phyloP scores from a whole-genome alignment of 768 basidiomycete genomes.

The Termitomyces titanicus region DNA sequence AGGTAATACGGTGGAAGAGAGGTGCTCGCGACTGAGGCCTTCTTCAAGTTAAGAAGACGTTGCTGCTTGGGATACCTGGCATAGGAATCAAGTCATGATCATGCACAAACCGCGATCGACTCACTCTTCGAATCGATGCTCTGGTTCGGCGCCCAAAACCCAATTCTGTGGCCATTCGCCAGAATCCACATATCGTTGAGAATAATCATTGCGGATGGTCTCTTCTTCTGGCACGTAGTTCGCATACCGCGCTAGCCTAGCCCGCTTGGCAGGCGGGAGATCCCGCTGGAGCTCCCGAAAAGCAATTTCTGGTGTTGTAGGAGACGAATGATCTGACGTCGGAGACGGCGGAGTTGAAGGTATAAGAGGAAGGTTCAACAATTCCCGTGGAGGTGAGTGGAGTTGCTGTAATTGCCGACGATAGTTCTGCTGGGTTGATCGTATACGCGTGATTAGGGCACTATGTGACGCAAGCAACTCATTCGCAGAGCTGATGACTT shows the following conservation, averaged over 20 bases:
- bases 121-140: constrained; percentile 91
- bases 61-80: constrained; percentile 92
- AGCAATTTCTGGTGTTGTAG: constrained; percentile 38
- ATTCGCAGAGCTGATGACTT: constrained; percentile 60
- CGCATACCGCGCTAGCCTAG: constrained; percentile 61
- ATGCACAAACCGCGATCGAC: constrained; percentile 25
- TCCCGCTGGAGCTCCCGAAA: constrained; percentile 36
- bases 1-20: constrained; percentile 76
- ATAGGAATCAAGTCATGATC: constrained; percentile 1
- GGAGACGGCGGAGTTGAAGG: constrained; percentile 56
- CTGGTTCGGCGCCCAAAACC: constrained; percentile 86
- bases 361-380: constrained; percentile 56
- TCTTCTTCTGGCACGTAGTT: constrained; percentile 95
- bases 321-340: constrained; percentile 41
- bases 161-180: constrained; percentile 95
- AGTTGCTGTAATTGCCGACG: constrained; percentile 54
- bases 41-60: constrained; percentile 79
- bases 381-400: constrained; percentile 49
- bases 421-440: constrained; percentile 51
- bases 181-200: constrained; percentile 82
- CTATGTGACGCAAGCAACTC: constrained; percentile 59
- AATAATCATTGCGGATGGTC: constrained; percentile 94
- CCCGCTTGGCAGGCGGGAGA: constrained; percentile 66
- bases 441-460: constrained; percentile 53
- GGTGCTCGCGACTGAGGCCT: constrained; percentile 64